Percentiles rank a stretch among this genome's conserved stretches.
phyloP scores from a whole-genome alignment of 2,329 filamentous ascomycete genomes.

The Myriosclerotinia curreyana region DNA sequence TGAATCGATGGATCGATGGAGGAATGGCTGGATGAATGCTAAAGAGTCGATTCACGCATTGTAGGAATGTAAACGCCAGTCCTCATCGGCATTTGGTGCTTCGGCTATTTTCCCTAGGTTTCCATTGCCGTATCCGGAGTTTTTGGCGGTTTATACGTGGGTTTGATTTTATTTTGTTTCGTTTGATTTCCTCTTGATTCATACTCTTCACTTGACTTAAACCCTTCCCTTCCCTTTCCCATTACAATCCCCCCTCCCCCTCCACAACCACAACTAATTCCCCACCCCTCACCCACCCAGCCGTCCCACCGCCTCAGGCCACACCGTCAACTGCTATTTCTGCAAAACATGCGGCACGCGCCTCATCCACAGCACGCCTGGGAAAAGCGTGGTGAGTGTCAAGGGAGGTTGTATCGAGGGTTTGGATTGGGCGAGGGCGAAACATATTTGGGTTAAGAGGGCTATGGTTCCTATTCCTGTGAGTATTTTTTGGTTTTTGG shows the following conservation, averaged over 20 bases:
- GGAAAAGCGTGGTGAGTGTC: conserved; percentile 59
- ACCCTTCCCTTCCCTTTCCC: no score
- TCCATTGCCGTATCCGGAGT: conserved; percentile 2
- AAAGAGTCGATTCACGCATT: neutral
- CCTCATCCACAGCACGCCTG: conserved; percentile 59
- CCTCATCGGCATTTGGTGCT: conserved; percentile 17
- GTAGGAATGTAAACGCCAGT: conserved; percentile 15
- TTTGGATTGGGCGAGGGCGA: conserved; percentile 57
- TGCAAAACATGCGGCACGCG: conserved; percentile 64
- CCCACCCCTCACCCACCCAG: conserved; percentile 38
- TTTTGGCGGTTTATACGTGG: conserved; percentile 14
- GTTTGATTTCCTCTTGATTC: neutral
- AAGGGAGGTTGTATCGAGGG: conserved; percentile 66
- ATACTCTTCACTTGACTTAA: no score
- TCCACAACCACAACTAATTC: no score
- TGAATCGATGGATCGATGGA: neutral
- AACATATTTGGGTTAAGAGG: conserved; percentile 50
- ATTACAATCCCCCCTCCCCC: no score
- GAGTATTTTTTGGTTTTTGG: neutral
- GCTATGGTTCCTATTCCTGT: conserved; percentile 61
- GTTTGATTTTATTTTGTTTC: no score
- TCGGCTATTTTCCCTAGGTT: conserved; percentile 20
- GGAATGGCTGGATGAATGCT: neutral
- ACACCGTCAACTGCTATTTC: conserved; percentile 62
- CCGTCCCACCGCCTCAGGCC: conserved; percentile 55